Conservation (phyloP, 768 basidiomycete species). For the Auricularia sp. region DNA sequence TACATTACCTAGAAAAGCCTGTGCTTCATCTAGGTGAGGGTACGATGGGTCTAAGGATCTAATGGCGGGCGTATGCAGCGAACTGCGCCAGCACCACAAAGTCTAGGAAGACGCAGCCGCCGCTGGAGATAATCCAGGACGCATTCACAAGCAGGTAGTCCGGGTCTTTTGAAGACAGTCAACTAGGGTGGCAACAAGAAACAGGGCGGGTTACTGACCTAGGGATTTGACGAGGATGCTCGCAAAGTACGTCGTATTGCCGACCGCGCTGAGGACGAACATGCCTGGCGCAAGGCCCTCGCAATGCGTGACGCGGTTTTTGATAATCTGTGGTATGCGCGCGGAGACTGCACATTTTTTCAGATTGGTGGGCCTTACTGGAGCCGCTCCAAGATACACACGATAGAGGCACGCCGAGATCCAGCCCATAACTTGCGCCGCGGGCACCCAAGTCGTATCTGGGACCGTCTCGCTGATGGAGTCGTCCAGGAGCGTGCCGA, state of each 20-base stretch:
- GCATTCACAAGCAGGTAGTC: not conserved
- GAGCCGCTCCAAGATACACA: not conserved
- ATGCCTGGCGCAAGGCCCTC: slow-evolving; percentile 1
- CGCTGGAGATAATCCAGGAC: not conserved
- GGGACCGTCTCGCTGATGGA: not conserved
- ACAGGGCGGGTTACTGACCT: not conserved
- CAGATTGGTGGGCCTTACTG: not conserved
- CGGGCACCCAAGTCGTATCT: not conserved
- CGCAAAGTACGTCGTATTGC: not conserved
- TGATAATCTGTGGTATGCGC: not conserved
- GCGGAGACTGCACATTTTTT: not conserved
- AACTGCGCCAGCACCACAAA: not conserved
- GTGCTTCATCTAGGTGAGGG: too few relatives aligned
- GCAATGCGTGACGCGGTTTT: not conserved
- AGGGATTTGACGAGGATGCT: slow-evolving; percentile 1
- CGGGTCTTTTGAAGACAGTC: not conserved
- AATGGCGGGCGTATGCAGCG: not conserved
- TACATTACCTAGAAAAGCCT: too few relatives aligned
- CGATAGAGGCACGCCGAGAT: not conserved
- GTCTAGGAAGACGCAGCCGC: not conserved
- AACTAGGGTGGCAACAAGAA: not conserved
- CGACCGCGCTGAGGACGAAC: not conserved
- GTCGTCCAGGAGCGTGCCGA: not conserved
- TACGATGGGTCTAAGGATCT: not conserved
- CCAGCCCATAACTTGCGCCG: not conserved